phyloP scores from a whole-genome alignment of 2,329 filamentous ascomycete species.

The Exophiala phaeomuriformis region DNA sequence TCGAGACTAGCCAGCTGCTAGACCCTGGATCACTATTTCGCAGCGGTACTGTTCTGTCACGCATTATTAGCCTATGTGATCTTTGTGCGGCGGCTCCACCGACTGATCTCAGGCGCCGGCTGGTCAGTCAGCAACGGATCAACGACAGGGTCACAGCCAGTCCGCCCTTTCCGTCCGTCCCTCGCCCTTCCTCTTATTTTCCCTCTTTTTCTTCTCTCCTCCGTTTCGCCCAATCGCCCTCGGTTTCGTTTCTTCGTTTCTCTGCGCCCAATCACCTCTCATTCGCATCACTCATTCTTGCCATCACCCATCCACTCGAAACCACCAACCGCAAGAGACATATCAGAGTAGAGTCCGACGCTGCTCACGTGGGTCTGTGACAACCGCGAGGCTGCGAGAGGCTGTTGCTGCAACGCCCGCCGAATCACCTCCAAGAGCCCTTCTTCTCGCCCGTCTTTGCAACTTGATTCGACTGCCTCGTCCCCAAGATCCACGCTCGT shows the following conservation, averaged over 20 bases:
- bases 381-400: neutral
- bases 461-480: slow-evolving; percentile 20
- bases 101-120: neutral
- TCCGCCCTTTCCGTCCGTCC: neutral
- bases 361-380: slow-evolving; percentile 14
- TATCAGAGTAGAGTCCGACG: no score
- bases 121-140: neutral
- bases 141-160: neutral
- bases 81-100: neutral
- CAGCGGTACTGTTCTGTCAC: no score
- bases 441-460: slow-evolving; percentile 8
- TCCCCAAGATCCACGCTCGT: slow-evolving; percentile 18
- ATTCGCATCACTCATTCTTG: neutral
- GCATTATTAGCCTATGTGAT: neutral
- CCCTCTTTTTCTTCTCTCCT: slow-evolving; percentile 13
- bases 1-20: no score
- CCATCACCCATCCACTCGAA: slow-evolving; percentile 10
- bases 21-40: no score
- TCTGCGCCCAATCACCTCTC: slow-evolving; percentile 22
- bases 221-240: slow-evolving; percentile 22
- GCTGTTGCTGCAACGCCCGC: slow-evolving; percentile 3
- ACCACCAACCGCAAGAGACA: slow-evolving; percentile 11
- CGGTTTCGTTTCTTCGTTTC: slow-evolving; percentile 17
- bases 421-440: slow-evolving; percentile 14
- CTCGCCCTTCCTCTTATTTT: slow-evolving; percentile 7